These are phyloP conservation scores for Prunus dulcis DNA, from an alignment of 306 rosid genomes.

Conservation along the genomic window DNA sequence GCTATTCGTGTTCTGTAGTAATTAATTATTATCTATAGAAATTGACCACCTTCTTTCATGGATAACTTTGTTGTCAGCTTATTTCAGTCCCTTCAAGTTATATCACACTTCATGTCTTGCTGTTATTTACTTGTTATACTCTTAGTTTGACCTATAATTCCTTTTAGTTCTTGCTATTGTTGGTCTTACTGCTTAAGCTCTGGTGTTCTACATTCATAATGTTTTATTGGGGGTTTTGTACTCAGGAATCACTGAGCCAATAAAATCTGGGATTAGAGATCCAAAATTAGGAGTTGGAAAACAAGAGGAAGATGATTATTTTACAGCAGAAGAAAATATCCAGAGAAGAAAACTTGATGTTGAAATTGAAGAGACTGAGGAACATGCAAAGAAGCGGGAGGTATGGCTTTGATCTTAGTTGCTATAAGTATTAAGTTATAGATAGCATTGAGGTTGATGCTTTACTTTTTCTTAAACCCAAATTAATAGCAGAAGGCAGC, in stretches of 20 bases:
- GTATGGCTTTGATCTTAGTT: constrained; percentile 49
- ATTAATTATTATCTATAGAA: neutral
- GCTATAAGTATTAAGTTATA: constrained; percentile 32
- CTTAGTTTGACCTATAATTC: neutral
- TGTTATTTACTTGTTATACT: neutral
- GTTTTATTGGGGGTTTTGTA: neutral
- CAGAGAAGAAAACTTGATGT: constrained; percentile 82
- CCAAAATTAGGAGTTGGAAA: constrained; percentile 86
- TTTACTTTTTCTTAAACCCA: constrained; percentile 79
- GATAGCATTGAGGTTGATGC: constrained; percentile 73
- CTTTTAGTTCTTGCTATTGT: neutral
- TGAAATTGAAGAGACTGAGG: constrained; percentile 92
- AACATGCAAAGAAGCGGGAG: constrained; percentile 82
- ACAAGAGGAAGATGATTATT: constrained; percentile 93
- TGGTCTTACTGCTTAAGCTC: neutral
- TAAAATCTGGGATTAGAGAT: constrained; percentile 94
- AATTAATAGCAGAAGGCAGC: constrained; percentile 93
- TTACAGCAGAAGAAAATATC: constrained; percentile 95
- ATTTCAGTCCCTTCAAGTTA: neutral
- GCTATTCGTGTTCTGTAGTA: neutral
- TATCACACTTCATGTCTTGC: neutral
- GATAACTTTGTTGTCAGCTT: neutral
- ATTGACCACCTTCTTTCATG: neutral
- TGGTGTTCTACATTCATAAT: neutral
- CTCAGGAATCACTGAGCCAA: constrained; percentile 84